phyloP scores from a whole-genome alignment of 2,329 filamentous ascomycete genomes.

The Colletotrichum spinosum region DNA sequence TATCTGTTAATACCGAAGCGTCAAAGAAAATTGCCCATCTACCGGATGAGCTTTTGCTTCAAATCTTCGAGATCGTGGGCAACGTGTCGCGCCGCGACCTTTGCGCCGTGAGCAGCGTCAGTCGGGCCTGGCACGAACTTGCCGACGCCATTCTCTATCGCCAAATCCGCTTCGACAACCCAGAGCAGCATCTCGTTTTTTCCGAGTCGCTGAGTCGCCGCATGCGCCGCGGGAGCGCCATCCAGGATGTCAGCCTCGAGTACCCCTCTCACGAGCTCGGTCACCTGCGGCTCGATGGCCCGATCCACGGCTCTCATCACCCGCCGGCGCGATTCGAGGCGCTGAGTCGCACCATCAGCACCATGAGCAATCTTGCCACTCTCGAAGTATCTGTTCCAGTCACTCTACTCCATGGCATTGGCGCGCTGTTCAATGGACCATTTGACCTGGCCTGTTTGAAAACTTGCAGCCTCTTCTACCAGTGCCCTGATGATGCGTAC shows the following conservation, averaged over 20 bases:
- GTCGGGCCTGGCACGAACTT: conserved; percentile 54
- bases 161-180: conserved; percentile 58
- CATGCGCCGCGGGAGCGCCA: conserved; percentile 59
- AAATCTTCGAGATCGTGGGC: conserved; percentile 52
- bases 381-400: conserved; percentile 59
- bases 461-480: conserved; percentile 60
- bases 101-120: conserved; percentile 56
- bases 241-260: conserved; percentile 57
- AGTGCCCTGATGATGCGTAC: conserved; percentile 55
- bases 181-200: conserved; percentile 61
- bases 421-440: conserved; percentile 61
- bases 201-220: conserved; percentile 59
- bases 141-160: conserved; percentile 61
- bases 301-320: conserved; percentile 48
- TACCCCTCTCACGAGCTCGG: conserved; percentile 58
- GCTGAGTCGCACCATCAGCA: conserved; percentile 58
- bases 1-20: not conserved
- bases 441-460: conserved; percentile 62
- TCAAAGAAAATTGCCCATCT: conserved; percentile 43
- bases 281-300: conserved; percentile 52
- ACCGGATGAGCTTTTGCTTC: conserved; percentile 53
- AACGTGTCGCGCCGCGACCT: conserved; percentile 51
- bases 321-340: conserved; percentile 51
- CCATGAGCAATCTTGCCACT: conserved; percentile 62
- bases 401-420: conserved; percentile 57